phyloP scores from a whole-genome alignment of 148 eudicot genomes.

The Chenopodium album region DNA sequence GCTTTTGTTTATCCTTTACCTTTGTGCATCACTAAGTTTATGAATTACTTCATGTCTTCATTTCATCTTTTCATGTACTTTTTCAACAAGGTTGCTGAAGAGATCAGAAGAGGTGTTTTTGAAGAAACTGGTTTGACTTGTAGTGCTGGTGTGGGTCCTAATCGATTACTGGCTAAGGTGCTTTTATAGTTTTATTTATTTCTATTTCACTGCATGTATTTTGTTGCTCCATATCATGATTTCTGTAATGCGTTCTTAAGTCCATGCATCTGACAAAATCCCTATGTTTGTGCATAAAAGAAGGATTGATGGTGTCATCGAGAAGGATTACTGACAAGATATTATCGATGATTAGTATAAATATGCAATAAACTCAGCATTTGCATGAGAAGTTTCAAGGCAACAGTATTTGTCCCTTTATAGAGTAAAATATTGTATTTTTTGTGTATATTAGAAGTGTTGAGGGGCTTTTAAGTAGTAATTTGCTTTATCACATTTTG shows the following conservation, averaged over 20 bases:
- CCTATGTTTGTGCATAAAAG: not conserved
- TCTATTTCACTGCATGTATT: not conserved
- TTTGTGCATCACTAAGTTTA: not conserved
- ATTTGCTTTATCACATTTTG: not conserved
- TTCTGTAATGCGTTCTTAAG: not conserved
- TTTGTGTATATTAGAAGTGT: not conserved
- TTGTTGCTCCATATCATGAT: not conserved
- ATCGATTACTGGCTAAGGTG: constrained; percentile 96
- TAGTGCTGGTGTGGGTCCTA: constrained; percentile 96
- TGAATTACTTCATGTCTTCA: not conserved
- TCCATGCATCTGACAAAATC: not conserved
- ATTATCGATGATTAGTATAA: not conserved
- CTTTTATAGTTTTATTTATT: not conserved
- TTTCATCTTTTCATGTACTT: constrained; percentile 15
- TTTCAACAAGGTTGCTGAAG: constrained; percentile 75
- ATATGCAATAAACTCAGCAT: not conserved
- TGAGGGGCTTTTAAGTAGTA: not conserved
- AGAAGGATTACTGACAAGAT: not conserved
- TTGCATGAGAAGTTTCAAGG: not conserved
- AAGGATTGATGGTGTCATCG: not conserved
- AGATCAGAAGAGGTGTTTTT: constrained; percentile 67
- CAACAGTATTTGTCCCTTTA: not conserved
- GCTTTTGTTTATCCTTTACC: not conserved
- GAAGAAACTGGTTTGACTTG: constrained; percentile 94
- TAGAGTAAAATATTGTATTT: constrained; percentile 3